These are phyloP conservation scores for Talaromyces sp. DNA, from an alignment of 2,329 filamentous ascomycete species.

Conservation along the genomic window DNA sequence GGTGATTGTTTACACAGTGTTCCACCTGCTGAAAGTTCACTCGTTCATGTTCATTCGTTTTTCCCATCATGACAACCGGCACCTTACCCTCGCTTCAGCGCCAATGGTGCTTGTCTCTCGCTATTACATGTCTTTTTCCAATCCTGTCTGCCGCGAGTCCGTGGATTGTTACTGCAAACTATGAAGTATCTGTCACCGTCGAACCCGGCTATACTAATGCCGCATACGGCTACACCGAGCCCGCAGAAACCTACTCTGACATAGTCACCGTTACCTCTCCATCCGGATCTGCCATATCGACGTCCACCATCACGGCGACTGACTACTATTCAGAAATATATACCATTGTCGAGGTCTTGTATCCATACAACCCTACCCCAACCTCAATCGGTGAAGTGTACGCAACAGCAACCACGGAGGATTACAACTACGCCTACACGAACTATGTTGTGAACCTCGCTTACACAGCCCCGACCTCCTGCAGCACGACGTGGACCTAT, in stretches of 20 bases:
- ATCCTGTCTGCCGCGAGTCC: slow-evolving; percentile 21
- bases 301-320: slow-evolving; percentile 22
- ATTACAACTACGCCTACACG: slow-evolving; percentile 19
- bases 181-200: slow-evolving; percentile 21
- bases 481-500: slow-evolving; percentile 28
- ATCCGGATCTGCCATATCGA: slow-evolving; percentile 25
- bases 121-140: slow-evolving; percentile 20
- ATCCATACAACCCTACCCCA: slow-evolving; percentile 26
- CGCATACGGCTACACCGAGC: slow-evolving; percentile 13
- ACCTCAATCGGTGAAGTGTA: slow-evolving; percentile 9
- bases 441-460: slow-evolving; percentile 28
- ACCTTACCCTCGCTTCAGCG: slow-evolving; percentile 25
- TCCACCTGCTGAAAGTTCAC: neutral
- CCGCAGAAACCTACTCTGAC: slow-evolving; percentile 9
- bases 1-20: neutral
- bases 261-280: slow-evolving; percentile 25
- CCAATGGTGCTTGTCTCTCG: slow-evolving; percentile 23
- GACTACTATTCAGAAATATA: slow-evolving; percentile 15
- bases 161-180: slow-evolving; percentile 31
- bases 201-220: slow-evolving; percentile 17
- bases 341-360: slow-evolving; percentile 28
- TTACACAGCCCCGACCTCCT: slow-evolving; percentile 28
- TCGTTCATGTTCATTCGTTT: neutral
- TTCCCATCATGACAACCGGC: slow-evolving; percentile 13
- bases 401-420: neutral